Conservation (phyloP, 495 filamentous ascomycete species). For the Xylaria scruposa region DNA sequence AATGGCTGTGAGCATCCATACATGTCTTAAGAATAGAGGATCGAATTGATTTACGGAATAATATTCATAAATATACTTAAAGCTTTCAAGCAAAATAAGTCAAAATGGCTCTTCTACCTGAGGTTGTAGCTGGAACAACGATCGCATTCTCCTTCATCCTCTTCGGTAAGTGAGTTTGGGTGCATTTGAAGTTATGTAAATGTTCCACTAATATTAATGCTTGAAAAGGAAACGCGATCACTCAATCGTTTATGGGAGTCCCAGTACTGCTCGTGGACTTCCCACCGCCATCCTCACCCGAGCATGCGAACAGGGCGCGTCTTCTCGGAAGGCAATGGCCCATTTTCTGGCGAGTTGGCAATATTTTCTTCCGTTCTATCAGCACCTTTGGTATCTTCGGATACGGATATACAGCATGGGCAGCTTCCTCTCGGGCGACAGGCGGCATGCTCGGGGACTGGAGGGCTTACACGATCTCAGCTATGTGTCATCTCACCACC, state of each 20-base stretch:
- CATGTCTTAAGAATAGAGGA: neutral
- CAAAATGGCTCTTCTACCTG: conserved; percentile 31
- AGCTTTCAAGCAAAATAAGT: neutral
- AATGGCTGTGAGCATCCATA: neutral
- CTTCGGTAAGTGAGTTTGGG: conserved; percentile 41
- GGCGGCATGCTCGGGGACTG: conserved; percentile 43
- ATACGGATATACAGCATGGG: conserved; percentile 50
- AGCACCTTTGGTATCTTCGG: conserved; percentile 54
- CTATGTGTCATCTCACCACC: conserved; percentile 49
- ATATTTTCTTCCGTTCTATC: conserved; percentile 58
- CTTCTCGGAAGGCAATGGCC: conserved; percentile 57
- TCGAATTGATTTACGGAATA: neutral
- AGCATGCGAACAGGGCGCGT: conserved; percentile 46
- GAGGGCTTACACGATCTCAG: conserved; percentile 47
- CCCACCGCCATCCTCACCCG: conserved; percentile 46
- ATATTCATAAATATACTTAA: neutral
- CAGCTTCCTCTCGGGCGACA: conserved; percentile 28
- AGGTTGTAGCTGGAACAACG: conserved; percentile 45
- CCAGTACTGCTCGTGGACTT: conserved; percentile 56
- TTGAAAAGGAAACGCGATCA: conserved; percentile 54
- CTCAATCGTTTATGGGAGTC: conserved; percentile 59
- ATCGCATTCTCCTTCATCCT: conserved; percentile 54
- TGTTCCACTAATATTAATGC: neutral
- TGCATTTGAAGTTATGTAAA: neutral
- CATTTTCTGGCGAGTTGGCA: conserved; percentile 54